phyloP scores from a whole-genome alignment of 1,284 basidiomycete genomes.

The Fomitopsis palustris region DNA sequence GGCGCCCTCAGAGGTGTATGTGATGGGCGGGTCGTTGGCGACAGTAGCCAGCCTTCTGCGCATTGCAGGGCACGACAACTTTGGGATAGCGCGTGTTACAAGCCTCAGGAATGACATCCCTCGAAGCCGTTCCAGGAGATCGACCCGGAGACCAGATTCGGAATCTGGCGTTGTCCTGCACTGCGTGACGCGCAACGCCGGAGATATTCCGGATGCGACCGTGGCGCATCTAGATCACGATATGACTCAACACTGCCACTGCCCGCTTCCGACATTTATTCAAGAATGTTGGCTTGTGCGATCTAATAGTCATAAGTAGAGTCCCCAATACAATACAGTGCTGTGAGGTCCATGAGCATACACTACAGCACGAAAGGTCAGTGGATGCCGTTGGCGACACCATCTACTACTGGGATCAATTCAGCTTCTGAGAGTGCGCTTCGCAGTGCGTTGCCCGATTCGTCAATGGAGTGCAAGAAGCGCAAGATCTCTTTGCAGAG shows the following conservation, averaged over 20 bases:
- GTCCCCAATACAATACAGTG: not conserved
- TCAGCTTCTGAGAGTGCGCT: slow-evolving; percentile 49
- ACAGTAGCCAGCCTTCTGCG: slow-evolving; percentile 1
- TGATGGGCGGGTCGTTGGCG: not conserved
- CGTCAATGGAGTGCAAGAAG: slow-evolving; percentile 91
- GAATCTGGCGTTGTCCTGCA: not conserved
- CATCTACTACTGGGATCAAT: slow-evolving; percentile 1
- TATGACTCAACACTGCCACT: not conserved
- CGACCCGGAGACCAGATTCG: not conserved
- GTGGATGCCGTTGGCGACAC: slow-evolving; percentile 1
- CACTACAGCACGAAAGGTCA: not conserved
- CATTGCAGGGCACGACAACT: no score
- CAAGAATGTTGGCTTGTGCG: no score
- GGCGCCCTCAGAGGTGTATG: slow-evolving; percentile 47
- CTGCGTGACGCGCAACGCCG: no score
- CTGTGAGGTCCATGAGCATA: not conserved
- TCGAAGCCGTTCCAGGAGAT: no score
- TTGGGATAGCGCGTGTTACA: not conserved
- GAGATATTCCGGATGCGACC: no score
- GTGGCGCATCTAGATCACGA: not conserved
- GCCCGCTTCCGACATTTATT: no score
- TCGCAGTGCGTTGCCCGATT: slow-evolving; percentile 71
- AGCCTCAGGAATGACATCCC: not conserved
- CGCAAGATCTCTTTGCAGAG: slow-evolving; percentile 85
- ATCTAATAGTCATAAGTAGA: not conserved